Percentiles rank a stretch among this genome's conserved stretches.
These are phyloP conservation scores for Candida frijolesensis DNA, from an alignment of 1,139 yeast species.

Conservation along the genomic window DNA sequence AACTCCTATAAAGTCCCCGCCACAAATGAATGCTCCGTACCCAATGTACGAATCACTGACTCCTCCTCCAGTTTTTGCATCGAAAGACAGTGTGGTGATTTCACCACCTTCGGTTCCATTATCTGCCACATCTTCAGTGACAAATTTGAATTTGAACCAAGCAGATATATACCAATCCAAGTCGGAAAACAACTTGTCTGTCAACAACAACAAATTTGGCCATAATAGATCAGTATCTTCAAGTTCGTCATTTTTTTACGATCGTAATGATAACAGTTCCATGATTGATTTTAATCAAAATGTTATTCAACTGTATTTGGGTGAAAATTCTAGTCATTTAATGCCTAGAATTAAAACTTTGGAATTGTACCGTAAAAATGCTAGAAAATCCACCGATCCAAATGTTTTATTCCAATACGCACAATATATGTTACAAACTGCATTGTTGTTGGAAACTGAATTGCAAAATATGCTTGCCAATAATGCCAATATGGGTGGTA, in stretches of 20 bases:
- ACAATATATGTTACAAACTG: constrained; percentile 87
- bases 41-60: constrained; percentile 21
- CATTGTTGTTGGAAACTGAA: constrained; percentile 54
- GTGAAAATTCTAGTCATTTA: constrained; percentile 49
- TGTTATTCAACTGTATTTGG: constrained; percentile 53
- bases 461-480: constrained; percentile 9
- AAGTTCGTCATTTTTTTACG: constrained; percentile 39
- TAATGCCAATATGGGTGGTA: constrained; percentile 4
- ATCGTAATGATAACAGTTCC: constrained; percentile 37
- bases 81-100: constrained; percentile 17
- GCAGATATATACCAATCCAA: constrained; percentile 21
- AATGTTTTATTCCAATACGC: constrained; percentile 86
- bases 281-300: constrained; percentile 46
- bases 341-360: constrained; percentile 84
- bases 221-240: constrained; percentile 46
- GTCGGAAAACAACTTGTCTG: constrained; percentile 32
- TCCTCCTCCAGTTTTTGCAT: constrained; percentile 24
- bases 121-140: constrained; percentile 42
- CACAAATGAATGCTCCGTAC: constrained; percentile 15
- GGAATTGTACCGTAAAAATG: constrained; percentile 84
- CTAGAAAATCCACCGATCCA: constrained; percentile 84
- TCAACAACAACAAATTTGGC: constrained; percentile 21
- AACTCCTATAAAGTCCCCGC: constrained; percentile 9
- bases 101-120: constrained; percentile 37
- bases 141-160: constrained; percentile 33